Evolutionary conservation across 495 filamentous ascomycete genomes (phyloP), one percentile per base, ranked within the genome.

Genomic region (Talaromyces stipitatus): DNA sequence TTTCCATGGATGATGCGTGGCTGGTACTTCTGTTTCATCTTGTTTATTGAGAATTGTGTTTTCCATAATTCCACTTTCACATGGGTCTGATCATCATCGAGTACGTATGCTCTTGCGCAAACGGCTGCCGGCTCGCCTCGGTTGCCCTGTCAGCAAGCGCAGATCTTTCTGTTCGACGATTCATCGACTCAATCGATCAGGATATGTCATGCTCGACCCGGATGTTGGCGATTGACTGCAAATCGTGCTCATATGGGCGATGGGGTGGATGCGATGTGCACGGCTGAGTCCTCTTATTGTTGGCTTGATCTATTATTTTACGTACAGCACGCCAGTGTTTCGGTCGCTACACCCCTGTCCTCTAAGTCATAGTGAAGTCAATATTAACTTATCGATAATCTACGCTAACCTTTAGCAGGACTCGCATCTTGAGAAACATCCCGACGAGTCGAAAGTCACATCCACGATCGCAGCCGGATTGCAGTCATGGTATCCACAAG

Each of bases 401-500:
- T 36, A 41, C n/a, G 18, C 9, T 16, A 14, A 18, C n/a, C 16
- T 18, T 18, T 10, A 16, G 36, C 16, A 41, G 6, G 3, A 7
- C 36, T 14, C 8, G 18, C 36, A 41, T 41, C 16, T 4, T 38
- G 0, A n/a, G n/a, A 16, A 16, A 16, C 16, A 2, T 10, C 30
- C n/a, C 7, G 12, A 41, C 36, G 4, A 41, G 36, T 20, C 36
- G 11, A 41, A 41, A 16, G 36, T 41, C 36, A 41, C 36, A 16
- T 41, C 36, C 2, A 16, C 36, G 18, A 41, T 16, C n/a, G 36
- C 18, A 16, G n/a, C 36, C 36, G 16, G n/a, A 7, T 14, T 41
- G 36, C 16, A 41, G 18, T 18, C n/a, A 41, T 41, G 82, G 55
- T 91, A 92, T 24, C 92, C 91, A 56, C 95, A 85, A 14, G 84